phyloP scores from a whole-genome alignment of 2,329 filamentous ascomycete genomes.

The Cladosporium sp. region DNA sequence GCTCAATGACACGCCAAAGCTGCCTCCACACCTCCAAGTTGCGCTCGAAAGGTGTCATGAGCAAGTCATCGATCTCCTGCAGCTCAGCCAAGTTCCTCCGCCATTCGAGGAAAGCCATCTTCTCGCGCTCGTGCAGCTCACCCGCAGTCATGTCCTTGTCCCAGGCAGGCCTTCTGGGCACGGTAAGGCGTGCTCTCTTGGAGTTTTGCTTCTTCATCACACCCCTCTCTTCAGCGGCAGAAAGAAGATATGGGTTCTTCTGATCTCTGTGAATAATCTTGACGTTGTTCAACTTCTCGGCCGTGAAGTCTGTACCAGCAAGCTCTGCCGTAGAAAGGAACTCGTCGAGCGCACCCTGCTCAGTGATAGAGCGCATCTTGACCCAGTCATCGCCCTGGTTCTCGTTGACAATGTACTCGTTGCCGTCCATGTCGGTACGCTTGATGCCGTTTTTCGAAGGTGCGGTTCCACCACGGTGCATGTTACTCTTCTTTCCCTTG shows the following conservation, averaged over 20 bases:
- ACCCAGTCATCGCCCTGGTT: slow-evolving; percentile 92
- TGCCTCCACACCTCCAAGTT: slow-evolving; percentile 98
- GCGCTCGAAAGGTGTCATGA: slow-evolving; percentile 97
- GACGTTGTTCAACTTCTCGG: slow-evolving; percentile 97
- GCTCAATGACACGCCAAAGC: slow-evolving; percentile 94
- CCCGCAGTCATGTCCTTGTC: slow-evolving; percentile 77
- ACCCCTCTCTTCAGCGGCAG: slow-evolving; percentile 74
- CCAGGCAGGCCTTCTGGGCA: slow-evolving; percentile 87
- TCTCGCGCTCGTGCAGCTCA: slow-evolving; percentile 75
- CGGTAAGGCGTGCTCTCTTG: slow-evolving; percentile 75
- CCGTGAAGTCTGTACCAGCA: slow-evolving; percentile 97
- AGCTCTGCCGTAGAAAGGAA: slow-evolving; percentile 93
- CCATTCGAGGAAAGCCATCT: slow-evolving; percentile 80
- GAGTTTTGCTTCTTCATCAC: slow-evolving; percentile 76
- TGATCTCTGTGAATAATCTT: slow-evolving; percentile 98
- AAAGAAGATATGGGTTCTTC: slow-evolving; percentile 89
- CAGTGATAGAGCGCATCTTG: slow-evolving; percentile 98
- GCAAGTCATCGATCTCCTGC: slow-evolving; percentile 86
- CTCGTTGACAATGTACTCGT: slow-evolving; percentile 81
- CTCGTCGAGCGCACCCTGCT: slow-evolving; percentile 94
- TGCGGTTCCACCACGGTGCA: slow-evolving; percentile 63
- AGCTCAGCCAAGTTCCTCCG: slow-evolving; percentile 84
- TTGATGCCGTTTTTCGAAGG: slow-evolving; percentile 62
- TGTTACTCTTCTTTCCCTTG: slow-evolving; percentile 80
- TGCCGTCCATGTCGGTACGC: slow-evolving; percentile 30